Conservation (phyloP, 2,329 filamentous ascomycete species). For the Myriosclerotinia duriaeana region DNA sequence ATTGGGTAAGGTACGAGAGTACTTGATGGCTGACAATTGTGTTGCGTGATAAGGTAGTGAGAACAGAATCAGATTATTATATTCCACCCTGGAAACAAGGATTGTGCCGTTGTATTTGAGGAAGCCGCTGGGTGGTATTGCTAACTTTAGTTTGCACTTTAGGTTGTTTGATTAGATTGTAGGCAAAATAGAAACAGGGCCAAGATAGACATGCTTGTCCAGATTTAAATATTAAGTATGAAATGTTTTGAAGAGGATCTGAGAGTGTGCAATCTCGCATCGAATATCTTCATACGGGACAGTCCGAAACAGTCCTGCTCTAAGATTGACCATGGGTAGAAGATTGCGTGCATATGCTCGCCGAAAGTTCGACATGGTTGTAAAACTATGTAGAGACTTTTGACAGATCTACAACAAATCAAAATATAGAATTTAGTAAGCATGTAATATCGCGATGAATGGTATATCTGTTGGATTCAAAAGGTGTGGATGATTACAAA, state of each 20-base stretch:
- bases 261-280: neutral
- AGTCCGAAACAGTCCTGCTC: neutral
- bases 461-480: too few species aligned
- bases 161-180: neutral
- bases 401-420: neutral
- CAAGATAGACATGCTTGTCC: neutral
- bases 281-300: neutral
- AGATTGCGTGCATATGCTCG: conserved; percentile 1
- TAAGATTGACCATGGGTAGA: neutral
- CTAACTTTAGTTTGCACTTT: neutral
- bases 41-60: conserved; percentile 13
- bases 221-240: neutral
- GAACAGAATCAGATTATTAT: neutral
- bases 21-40: neutral
- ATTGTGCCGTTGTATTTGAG: neutral
- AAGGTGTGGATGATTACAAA: neutral
- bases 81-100: neutral
- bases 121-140: neutral
- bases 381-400: neutral
- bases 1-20: conserved; percentile 16
- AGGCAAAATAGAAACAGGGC: neutral
- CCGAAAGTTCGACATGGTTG: neutral
- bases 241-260: neutral
- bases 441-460: neutral
- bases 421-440: neutral